Evolutionary conservation across 2,329 filamentous ascomycete genomes (phyloP).

Genomic region (Colletotrichum sp.): DNA sequence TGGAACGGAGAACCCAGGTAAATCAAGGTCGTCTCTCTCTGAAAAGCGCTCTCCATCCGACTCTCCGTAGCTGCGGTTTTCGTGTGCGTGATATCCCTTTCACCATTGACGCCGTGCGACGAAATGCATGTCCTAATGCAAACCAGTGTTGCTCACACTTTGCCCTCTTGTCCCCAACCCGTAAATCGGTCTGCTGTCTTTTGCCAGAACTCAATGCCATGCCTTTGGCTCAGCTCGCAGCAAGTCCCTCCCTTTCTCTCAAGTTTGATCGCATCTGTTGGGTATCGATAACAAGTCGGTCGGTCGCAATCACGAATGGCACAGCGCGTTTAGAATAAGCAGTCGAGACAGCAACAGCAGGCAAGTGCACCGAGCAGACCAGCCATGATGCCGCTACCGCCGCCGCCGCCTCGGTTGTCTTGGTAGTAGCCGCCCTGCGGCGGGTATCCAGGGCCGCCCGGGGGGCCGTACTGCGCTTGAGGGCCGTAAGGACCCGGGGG

Average conservation of each 20-base stretch:
- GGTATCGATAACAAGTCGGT: slow-evolving; percentile 1
- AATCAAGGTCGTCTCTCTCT: neutral
- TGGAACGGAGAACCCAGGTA: neutral
- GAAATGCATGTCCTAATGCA: neutral
- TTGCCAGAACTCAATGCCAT: neutral
- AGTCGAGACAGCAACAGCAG: slow-evolving; percentile 65
- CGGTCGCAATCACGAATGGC: slow-evolving; percentile 5
- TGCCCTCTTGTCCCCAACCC: neutral
- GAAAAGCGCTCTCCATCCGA: too few relatives aligned
- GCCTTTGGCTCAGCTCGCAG: neutral
- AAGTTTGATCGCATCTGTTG: neutral
- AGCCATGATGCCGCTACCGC: slow-evolving; percentile 41
- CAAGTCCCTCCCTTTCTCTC: neutral
- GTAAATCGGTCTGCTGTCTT: neutral
- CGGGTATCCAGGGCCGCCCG: slow-evolving; percentile 28
- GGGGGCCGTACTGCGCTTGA: slow-evolving; percentile 21
- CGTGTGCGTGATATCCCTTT: neutral
- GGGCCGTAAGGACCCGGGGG: slow-evolving; percentile 24
- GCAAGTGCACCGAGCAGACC: slow-evolving; percentile 56
- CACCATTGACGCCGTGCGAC: neutral
- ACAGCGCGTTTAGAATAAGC: slow-evolving; percentile 52
- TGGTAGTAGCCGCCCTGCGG: slow-evolving; percentile 33
- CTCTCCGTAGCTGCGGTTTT: neutral
- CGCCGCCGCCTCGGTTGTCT: slow-evolving; percentile 32
- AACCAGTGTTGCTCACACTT: neutral